phyloP scores from a whole-genome alignment of 1,139 yeast species.

The Martiniozyma asiatica region DNA sequence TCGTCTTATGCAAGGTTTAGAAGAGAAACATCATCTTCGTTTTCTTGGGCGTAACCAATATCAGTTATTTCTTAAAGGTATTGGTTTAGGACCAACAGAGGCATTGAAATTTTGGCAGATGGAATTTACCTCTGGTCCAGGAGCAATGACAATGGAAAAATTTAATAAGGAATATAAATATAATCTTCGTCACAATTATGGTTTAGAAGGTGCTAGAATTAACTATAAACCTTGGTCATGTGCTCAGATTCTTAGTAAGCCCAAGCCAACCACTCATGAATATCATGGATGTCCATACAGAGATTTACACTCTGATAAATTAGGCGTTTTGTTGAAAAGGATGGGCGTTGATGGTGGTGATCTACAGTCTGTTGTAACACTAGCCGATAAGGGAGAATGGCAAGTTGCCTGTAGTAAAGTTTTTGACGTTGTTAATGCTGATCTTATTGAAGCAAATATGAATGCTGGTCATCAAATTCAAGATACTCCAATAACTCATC shows the following conservation, averaged over 20 bases:
- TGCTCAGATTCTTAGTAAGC: constrained; percentile 58
- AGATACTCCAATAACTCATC: constrained; percentile 57
- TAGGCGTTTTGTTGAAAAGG: constrained; percentile 38
- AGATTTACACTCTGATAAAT: constrained; percentile 51
- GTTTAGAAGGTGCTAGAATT: constrained; percentile 80
- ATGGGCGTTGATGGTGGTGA: constrained; percentile 72
- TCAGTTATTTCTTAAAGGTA: constrained; percentile 74
- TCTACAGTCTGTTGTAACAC: constrained; percentile 47
- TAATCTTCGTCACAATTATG: constrained; percentile 80
- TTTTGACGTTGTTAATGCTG: constrained; percentile 62
- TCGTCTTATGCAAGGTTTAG: constrained; percentile 51
- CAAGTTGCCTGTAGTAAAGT: constrained; percentile 87
- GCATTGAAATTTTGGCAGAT: constrained; percentile 76
- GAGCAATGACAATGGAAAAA: constrained; percentile 49
- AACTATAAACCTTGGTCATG: constrained; percentile 85
- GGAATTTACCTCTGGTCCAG: constrained; percentile 45
- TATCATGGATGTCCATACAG: constrained; percentile 91
- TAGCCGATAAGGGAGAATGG: constrained; percentile 54
- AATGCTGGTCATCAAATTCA: constrained; percentile 30
- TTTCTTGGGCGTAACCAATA: constrained; percentile 80
- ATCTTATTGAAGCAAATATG: constrained; percentile 28
- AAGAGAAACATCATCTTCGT: constrained; percentile 57
- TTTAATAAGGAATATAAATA: constrained; percentile 83
- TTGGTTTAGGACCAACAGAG: constrained; percentile 80
- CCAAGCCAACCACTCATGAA: constrained; percentile 56